A percentile compares a stretch with the other conserved stretches of the same genome.
Evolutionary conservation across 257 asterid species (phyloP).

Genomic region (Solanum dulcamara): DNA sequence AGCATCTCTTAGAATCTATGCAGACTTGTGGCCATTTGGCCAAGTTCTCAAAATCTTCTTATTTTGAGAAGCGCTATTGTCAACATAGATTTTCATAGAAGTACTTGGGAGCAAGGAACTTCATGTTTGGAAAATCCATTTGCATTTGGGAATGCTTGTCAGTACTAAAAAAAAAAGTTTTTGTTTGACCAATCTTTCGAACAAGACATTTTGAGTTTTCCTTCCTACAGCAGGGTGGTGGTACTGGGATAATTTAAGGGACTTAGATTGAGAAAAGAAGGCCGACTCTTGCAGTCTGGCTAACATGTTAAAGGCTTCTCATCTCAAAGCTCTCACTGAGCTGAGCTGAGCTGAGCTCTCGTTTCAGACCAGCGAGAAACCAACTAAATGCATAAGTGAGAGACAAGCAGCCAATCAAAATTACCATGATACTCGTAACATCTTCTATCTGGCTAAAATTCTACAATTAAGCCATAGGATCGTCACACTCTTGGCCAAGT

Average conservation of each 20-base stretch:
- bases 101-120: not conserved
- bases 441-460: not conserved
- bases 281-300: not conserved
- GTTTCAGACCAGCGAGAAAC: not conserved
- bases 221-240: not conserved
- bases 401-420: not conserved
- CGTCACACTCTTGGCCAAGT: not conserved
- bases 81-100: not conserved
- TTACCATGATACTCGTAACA: not conserved
- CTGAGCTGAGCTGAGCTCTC: not conserved
- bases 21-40: not conserved
- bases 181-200: not conserved
- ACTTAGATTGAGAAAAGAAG: not conserved
- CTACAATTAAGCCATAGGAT: not conserved
- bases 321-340: not conserved
- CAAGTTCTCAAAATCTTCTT: not conserved
- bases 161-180: not conserved
- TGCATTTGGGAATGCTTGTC: not conserved
- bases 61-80: not conserved
- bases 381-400: not conserved
- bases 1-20: not conserved
- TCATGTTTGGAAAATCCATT: not conserved
- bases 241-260: not conserved
- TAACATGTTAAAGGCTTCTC: not conserved
- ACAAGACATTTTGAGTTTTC: not conserved